Conservation (phyloP, 805 yeast species). For the Kodamaea sagamina region DNA sequence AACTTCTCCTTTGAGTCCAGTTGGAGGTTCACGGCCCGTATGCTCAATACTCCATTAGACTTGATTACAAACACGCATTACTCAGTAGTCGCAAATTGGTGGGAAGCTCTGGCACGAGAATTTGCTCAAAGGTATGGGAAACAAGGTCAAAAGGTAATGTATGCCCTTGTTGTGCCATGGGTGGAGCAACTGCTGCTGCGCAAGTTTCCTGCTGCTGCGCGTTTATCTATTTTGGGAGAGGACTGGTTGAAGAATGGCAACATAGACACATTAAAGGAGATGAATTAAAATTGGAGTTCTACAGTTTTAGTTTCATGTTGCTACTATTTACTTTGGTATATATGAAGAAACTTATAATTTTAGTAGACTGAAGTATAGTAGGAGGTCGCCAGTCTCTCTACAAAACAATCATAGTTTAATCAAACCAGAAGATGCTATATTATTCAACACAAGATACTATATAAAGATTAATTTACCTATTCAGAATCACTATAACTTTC, state of each 20-base stretch:
- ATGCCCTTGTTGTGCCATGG: constrained; percentile 51
- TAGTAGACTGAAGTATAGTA: too few species aligned
- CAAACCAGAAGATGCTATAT: too few species aligned
- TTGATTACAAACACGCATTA: constrained; percentile 69
- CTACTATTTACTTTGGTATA: too few species aligned
- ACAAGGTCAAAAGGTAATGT: constrained; percentile 69
- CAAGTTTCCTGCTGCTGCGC: constrained; percentile 73
- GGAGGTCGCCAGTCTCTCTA: too few species aligned
- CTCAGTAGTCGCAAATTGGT: constrained; percentile 77
- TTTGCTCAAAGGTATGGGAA: constrained; percentile 59
- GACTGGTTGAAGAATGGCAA: constrained; percentile 61
- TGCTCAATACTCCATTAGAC: constrained; percentile 55
- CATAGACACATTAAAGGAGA: constrained; percentile 46
- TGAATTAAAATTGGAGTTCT: too few species aligned
- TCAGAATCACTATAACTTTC: constrained; percentile 6
- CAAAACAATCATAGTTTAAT: too few species aligned
- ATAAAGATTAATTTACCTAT: too few species aligned
- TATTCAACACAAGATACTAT: too few species aligned
- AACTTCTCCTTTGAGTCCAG: constrained; percentile 36
- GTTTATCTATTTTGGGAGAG: constrained; percentile 75
- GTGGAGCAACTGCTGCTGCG: constrained; percentile 51
- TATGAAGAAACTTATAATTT: too few species aligned
- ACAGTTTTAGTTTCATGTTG: too few species aligned
- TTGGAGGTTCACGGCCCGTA: constrained; percentile 77
- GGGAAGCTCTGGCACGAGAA: constrained; percentile 77